Conservation (phyloP, 2,329 filamentous ascomycete genomes). For the Pseudogymnoascus sp. region DNA sequence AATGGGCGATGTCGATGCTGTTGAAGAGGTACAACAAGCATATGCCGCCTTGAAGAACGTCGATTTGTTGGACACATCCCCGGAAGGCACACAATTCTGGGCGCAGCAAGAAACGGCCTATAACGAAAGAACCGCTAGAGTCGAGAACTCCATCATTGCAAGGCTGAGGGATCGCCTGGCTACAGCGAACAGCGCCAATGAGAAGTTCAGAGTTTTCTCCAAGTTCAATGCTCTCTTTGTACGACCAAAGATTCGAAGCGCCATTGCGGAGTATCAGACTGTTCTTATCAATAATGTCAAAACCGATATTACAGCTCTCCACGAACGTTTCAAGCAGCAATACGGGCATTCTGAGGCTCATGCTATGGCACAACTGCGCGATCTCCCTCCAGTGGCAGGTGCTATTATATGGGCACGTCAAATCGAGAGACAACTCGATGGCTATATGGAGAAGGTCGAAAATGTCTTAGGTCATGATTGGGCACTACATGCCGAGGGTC, state of each 20-base stretch:
- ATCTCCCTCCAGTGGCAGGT: slow-evolving; percentile 90
- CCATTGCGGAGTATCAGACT: slow-evolving; percentile 95
- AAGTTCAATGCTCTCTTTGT: slow-evolving; percentile 99
- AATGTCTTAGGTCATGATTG: slow-evolving; percentile 92
- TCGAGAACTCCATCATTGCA: slow-evolving; percentile 98
- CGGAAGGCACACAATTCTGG: slow-evolving; percentile 85
- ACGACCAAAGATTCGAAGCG: slow-evolving; percentile 95
- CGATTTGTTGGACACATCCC: slow-evolving; percentile 85
- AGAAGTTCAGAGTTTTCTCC: slow-evolving; percentile 99
- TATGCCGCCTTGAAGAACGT: slow-evolving; percentile 93
- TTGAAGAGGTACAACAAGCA: slow-evolving; percentile 90
- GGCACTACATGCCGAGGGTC: slow-evolving; percentile 88
- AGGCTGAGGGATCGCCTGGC: slow-evolving; percentile 84
- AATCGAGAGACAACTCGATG: slow-evolving; percentile 90
- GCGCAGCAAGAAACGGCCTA: slow-evolving; percentile 91
- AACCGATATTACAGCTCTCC: slow-evolving; percentile 83
- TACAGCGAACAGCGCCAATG: slow-evolving; percentile 92
- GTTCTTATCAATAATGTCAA: slow-evolving; percentile 98
- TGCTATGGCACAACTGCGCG: slow-evolving; percentile 94
- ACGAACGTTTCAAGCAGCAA: slow-evolving; percentile 97
- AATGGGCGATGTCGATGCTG: slow-evolving; percentile 93
- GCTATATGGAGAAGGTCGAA: slow-evolving; percentile 99
- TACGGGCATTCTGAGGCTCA: slow-evolving; percentile 98
- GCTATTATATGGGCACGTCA: slow-evolving; percentile 97
- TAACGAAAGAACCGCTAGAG: slow-evolving; percentile 91